These are phyloP conservation scores for Panaeolus cyanescens DNA, from an alignment of 768 basidiomycete species.

Conservation along the genomic window DNA sequence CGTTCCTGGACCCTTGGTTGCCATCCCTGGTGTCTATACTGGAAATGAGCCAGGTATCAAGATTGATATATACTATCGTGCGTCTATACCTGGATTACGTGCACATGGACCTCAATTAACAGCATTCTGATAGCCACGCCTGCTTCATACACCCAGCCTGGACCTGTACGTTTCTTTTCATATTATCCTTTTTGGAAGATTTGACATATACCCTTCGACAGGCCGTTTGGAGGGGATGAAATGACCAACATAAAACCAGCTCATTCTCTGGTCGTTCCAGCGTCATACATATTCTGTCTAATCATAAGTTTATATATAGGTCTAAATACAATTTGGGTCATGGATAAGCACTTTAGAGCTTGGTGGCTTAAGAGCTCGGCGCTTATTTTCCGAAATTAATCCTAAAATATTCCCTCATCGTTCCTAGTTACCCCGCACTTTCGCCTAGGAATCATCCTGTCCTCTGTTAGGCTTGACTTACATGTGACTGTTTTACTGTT, in stretches of 20 bases:
- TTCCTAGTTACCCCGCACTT: not conserved
- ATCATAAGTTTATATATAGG: no score
- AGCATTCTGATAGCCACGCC: conserved; percentile 15
- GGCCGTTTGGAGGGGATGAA: conserved; percentile 25
- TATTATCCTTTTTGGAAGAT: not conserved
- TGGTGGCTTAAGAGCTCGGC: not conserved
- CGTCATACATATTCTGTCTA: no score
- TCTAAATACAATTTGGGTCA: no score
- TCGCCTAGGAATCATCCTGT: no score
- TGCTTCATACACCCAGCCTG: conserved; percentile 21
- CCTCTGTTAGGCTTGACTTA: no score
- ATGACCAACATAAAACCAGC: not conserved
- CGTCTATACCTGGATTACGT: not conserved
- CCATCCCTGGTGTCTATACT: conserved; percentile 20
- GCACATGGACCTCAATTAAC: not conserved
- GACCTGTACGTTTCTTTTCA: conserved; percentile 16
- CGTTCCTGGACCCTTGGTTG: conserved; percentile 15
- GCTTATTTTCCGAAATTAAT: not conserved
- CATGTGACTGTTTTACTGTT: no score
- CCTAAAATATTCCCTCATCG: not conserved
- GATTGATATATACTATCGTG: conserved; percentile 18
- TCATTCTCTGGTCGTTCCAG: no score
- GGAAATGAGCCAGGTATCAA: conserved; percentile 16
- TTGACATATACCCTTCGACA: not conserved
- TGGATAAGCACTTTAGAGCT: no score